Evolutionary conservation across 2,329 filamentous ascomycete species (phyloP).

Genomic region (Alternaria conjuncta): DNA sequence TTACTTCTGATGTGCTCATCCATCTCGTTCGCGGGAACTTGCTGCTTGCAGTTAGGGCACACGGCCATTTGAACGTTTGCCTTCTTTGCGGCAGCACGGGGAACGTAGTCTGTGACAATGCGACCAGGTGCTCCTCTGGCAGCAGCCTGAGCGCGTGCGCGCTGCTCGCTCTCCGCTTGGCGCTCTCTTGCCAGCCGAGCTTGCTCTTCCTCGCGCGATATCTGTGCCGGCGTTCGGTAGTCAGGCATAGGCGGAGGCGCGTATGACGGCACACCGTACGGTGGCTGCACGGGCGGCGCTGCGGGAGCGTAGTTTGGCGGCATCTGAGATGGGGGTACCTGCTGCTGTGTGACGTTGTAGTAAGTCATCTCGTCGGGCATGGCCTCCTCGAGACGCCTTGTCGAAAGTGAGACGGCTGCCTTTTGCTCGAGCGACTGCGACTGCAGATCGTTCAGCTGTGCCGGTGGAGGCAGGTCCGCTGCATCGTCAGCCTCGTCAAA

Average conservation of each 20-base stretch:
- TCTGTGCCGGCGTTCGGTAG: slow-evolving; percentile 40
- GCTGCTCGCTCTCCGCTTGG: slow-evolving; percentile 62
- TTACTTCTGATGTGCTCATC: slow-evolving; percentile 89
- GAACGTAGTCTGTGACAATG: slow-evolving; percentile 92
- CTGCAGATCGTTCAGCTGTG: slow-evolving; percentile 87
- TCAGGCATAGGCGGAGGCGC: slow-evolving; percentile 33
- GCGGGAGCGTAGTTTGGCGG: slow-evolving; percentile 38
- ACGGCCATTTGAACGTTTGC: slow-evolving; percentile 71
- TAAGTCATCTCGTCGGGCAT: slow-evolving; percentile 75
- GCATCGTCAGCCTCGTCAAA: slow-evolving; percentile 91
- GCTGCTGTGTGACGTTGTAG: slow-evolving; percentile 45
- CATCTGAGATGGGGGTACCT: slow-evolving; percentile 35
- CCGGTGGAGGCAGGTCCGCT: slow-evolving; percentile 84
- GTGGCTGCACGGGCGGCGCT: slow-evolving; percentile 37
- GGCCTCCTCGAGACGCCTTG: slow-evolving; percentile 90
- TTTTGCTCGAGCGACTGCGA: slow-evolving; percentile 95
- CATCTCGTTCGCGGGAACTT: slow-evolving; percentile 84
- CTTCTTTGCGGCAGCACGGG: slow-evolving; percentile 76
- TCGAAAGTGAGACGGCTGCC: slow-evolving; percentile 84
- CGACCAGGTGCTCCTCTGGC: slow-evolving; percentile 73
- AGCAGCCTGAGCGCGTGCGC: slow-evolving; percentile 80
- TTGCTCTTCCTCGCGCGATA: slow-evolving; percentile 49
- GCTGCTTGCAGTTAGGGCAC: slow-evolving; percentile 92
- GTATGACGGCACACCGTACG: slow-evolving; percentile 30
- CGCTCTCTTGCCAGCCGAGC: slow-evolving; percentile 47